These are phyloP conservation scores for Anthoceros angustus DNA, from an alignment of 225 moss, liverwort and hornwort species.

Conservation along the genomic window DNA sequence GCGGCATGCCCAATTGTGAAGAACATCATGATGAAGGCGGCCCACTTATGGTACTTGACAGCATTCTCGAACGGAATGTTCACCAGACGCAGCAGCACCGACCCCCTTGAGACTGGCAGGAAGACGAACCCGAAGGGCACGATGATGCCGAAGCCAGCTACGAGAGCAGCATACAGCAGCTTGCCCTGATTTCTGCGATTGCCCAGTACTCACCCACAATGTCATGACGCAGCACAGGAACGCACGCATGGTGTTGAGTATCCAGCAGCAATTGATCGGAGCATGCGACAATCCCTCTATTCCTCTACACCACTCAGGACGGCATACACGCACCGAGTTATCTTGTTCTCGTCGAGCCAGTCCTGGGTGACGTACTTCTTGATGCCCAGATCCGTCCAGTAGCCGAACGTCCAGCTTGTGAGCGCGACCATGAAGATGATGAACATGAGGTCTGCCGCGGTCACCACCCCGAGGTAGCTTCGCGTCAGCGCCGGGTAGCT, in stretches of 20 bases:
- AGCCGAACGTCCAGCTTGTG: background rate
- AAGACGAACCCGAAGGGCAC: constrained; percentile 2
- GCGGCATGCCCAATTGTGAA: background rate
- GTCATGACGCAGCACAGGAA: no score
- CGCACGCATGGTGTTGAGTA: no score
- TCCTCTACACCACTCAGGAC: background rate
- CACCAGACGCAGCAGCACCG: background rate
- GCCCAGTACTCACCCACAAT: no score
- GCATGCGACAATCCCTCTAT: no score
- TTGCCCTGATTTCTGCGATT: background rate
- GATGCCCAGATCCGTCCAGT: background rate
- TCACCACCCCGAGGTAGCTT: background rate
- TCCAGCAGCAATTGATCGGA: no score
- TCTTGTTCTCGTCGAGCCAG: background rate
- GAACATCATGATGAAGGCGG: background rate
- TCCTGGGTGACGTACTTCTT: background rate
- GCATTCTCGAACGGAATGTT: constrained; percentile 1
- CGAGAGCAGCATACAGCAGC: background rate
- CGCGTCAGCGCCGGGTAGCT: background rate
- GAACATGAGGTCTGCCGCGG: background rate
- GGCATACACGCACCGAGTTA: background rate
- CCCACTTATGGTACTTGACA: background rate
- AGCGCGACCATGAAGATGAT: background rate
- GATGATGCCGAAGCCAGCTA: constrained; percentile 5
- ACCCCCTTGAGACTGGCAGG: background rate